Base-by-base conservation (phyloP, 352 stramenopile genomes). In the Globisporangium canariense region DNA sequence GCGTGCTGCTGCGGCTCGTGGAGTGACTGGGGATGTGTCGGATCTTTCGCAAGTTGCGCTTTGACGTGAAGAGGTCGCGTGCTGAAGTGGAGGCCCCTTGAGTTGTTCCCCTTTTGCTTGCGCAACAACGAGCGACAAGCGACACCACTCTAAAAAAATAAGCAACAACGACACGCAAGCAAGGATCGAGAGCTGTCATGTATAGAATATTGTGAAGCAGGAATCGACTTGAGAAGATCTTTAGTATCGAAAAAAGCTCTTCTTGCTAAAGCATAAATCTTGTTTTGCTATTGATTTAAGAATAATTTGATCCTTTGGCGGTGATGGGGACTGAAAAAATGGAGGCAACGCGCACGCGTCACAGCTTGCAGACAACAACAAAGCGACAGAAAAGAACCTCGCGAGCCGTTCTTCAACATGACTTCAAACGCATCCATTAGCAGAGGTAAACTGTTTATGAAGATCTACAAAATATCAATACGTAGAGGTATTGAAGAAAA, bases 361-460 rank as follows among this genome's bases (percentile, higher is more conserved):
- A 62, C 30, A 22, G 22, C 22, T 25, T 25, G 22, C 2, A 43
- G 6, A 30, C 3, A 25, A 25, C 10, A 9, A 36, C 32, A 25
- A 53, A 30, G 34, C 36, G 43, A 51, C 40, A 60, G 36, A 51
- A 51, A 38, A 60, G 28, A 60, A 51, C 54, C 54, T 60, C 54
- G 22, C 22, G 22, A 38, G 49, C 4, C 22, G 50, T 56, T 57
- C 57, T 54, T 62, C 57, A 62, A 34, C n/a, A 40, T 51, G 14
- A 18, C 40, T 40, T n/a, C 40, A 43, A 13, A 18, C 16, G 34
- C 38, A 18, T 2, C 38, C 38, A 40, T 40, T 10, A 40, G 11
- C 11, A 10, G 3, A 40, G 34, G 5, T 40, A 40, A 40, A 2
- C 9, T 40, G 5, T 40, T 40, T 40, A 40, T 40, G 5, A 40